Base-by-base conservation (phyloP, 1,284 basidiomycete species). In the Coriolopsis trogii region DNA sequence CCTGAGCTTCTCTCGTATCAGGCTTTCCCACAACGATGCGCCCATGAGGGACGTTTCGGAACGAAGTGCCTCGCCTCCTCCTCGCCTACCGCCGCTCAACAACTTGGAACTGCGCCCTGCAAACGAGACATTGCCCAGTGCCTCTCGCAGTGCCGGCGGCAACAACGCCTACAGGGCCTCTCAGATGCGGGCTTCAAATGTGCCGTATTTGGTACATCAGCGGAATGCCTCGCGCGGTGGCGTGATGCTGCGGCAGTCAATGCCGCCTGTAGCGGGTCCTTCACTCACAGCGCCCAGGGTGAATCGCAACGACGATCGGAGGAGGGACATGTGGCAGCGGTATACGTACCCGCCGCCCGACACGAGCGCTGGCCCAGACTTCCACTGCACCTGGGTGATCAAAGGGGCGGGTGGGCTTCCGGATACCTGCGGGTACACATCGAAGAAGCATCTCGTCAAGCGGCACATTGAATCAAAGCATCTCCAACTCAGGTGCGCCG, bases 401-500 rank as follows among this genome's bases (percentile, higher is more conserved):
- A 49, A 49, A 15, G 38, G 41, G 20, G 49, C 49, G 7, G 39
- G 48, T 16, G 59, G 55, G 5, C 38, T 36, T 3, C 42, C 16
- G 13, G 31, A 21, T 16, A 45, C 24, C 33, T 87, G 85, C 62
- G 68, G 70, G 15, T 87, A 85, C 58, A 67, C 63, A 23, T 76
- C 77, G 18, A 83, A 84, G 62, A 85, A 83, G 63, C 85, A 86
- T 64, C 72, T 85, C 30, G 80, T 87, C 53, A 85, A 85, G 63
- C 75, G 85, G 25, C 85, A 88, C 64, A 74, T 88, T 48, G 78
- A 84, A 65, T 80, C 79, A 12, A 80, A 77, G 24, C 85, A 87
- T 63, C 64, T 88, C 39, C 73, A 77, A 46, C 76, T 80, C 60
- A 84, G 80, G 85, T 83, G 54, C 55, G 80, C 68, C 30, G 20